Evolutionary conservation across 2,329 filamentous ascomycete genomes (phyloP).

Genomic region (Chaetomium sp.): DNA sequence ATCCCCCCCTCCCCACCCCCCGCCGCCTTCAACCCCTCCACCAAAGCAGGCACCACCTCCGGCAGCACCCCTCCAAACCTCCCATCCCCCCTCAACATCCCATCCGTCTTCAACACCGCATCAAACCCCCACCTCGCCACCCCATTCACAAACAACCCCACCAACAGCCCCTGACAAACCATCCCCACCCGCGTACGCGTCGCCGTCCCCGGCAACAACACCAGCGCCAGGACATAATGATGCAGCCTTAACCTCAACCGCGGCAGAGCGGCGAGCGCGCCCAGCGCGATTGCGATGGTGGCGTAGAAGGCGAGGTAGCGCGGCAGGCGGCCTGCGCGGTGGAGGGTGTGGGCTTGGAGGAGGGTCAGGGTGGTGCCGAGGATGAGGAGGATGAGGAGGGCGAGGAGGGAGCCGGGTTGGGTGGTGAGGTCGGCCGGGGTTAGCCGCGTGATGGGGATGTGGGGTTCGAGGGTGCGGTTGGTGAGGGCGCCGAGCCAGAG

Average conservation of each 20-base stretch:
- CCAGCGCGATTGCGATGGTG: constrained; percentile 52
- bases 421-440: constrained; percentile 69
- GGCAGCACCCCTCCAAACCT: constrained; percentile 46
- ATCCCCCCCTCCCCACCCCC: background rate
- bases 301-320: constrained; percentile 66
- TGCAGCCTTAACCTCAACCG: constrained; percentile 70
- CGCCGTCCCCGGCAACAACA: constrained; percentile 70
- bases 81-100: constrained; percentile 55
- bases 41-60: constrained; percentile 40
- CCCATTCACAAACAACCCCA: constrained; percentile 78
- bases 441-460: constrained; percentile 71
- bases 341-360: constrained; percentile 69
- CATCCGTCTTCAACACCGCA: constrained; percentile 68
- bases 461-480: constrained; percentile 71
- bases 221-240: constrained; percentile 72
- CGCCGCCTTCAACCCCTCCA: constrained; percentile 35
- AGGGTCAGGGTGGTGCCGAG: constrained; percentile 63
- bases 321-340: constrained; percentile 66
- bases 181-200: constrained; percentile 70
- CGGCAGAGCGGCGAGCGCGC: constrained; percentile 57
- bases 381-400: constrained; percentile 65
- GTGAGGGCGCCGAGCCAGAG: constrained; percentile 73
- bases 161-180: constrained; percentile 70
- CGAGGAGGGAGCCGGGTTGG: constrained; percentile 69
- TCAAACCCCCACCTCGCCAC: constrained; percentile 76